A percentile compares a stretch with the other conserved stretches of the same genome.
phyloP scores from a whole-genome alignment of 805 yeast genomes.

The Pichia insulana region DNA sequence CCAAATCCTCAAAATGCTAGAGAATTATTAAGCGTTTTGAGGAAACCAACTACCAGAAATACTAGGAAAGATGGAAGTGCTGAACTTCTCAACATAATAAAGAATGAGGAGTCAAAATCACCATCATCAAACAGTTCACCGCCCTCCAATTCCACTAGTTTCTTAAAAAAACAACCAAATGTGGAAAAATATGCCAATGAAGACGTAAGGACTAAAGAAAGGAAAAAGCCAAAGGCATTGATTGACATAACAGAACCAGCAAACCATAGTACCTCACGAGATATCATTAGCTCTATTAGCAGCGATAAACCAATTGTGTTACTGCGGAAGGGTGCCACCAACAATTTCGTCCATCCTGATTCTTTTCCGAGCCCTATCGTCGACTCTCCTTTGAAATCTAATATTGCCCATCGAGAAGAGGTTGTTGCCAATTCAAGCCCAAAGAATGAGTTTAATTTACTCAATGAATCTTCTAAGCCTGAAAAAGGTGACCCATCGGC shows the following conservation, averaged over 20 bases:
- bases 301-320: slow-evolving; percentile 7
- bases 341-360: background rate
- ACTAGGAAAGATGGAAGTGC: background rate
- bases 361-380: background rate
- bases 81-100: too few relatives aligned
- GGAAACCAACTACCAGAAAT: background rate
- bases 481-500: slow-evolving; percentile 6
- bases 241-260: slow-evolving; percentile 15
- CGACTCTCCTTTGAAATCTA: background rate
- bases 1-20: slow-evolving; percentile 28
- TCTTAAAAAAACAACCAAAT: too few relatives aligned
- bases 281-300: slow-evolving; percentile 1
- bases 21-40: slow-evolving; percentile 14
- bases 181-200: too few relatives aligned
- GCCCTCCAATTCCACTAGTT: too few relatives aligned
- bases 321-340: slow-evolving; percentile 7
- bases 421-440: too few relatives aligned
- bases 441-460: background rate
- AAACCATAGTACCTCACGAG: slow-evolving; percentile 6
- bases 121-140: too few relatives aligned
- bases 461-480: slow-evolving; percentile 3
- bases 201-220: background rate
- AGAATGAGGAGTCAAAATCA: too few relatives aligned
- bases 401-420: too few relatives aligned
- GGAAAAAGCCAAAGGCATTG: background rate